Base-by-base conservation (phyloP, 495 filamentous ascomycete species). In the Xylaria venustula region DNA sequence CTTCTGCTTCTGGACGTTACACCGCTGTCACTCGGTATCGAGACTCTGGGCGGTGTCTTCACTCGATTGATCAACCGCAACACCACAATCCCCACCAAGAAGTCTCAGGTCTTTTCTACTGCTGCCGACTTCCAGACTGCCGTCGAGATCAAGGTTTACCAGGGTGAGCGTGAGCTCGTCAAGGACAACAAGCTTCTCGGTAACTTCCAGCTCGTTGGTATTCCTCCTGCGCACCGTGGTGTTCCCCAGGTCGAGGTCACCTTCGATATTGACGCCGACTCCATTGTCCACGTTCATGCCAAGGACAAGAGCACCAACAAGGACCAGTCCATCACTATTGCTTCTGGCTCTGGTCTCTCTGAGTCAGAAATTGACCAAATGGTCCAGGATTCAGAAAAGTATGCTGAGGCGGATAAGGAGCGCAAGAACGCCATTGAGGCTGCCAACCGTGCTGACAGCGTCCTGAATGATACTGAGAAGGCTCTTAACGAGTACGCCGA, bases 61-160 rank as follows among this genome's bases (percentile, higher is more conserved):
- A 98, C 94, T 57, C 94, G 94, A 72, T 77, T 98, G 76, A 98
- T 98, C 85, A 98, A 96, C 87, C 93, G 94, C 66, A 98, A 98
- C 86, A 98, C 94, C 71, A 98, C 94, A 66, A 98, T 98, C 77
- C 94, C 94, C 54, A 98, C 94, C 79, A 98, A 98, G 88, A 98
- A 98, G 82, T 97, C 93, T 34, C 94, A 98, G 82, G 85, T 92
- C 65, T 98, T 98, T 86, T 97, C 94, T 54, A 98, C 94, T 48
- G 94, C 94, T 54, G 94, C 94, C 68, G 94, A 98, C 74, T 97
- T 96, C 90, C 94, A 98, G 85, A 96, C 90, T 61, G 94, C 94
- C 67, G 94, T 98, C 76, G 94, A 98, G 84, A 98, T 98, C 85
- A 98, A 98, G 88, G 95, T 98, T 58, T 98, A 87, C 90, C 94